phyloP scores from a whole-genome alignment of 2,329 filamentous ascomycete genomes.

The Apiospora pterosperma region DNA sequence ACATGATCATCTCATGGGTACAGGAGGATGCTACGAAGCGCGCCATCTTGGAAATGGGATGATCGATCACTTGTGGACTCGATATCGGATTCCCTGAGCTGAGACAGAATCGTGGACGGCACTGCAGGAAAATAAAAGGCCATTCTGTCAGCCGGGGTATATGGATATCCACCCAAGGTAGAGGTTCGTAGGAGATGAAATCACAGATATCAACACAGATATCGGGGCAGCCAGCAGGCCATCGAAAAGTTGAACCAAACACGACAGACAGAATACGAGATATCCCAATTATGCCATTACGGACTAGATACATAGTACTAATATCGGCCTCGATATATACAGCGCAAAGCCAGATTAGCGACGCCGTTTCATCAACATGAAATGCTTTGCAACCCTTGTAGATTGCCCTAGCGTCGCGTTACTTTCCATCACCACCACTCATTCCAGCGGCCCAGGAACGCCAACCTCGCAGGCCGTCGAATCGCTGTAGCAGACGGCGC shows the following conservation, averaged over 20 bases:
- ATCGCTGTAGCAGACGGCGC: conserved; percentile 37
- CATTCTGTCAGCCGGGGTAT: no score
- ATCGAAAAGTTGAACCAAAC: neutral
- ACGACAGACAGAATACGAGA: neutral
- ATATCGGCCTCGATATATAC: neutral
- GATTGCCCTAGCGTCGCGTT: no score
- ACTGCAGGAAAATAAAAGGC: neutral
- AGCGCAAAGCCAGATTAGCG: neutral
- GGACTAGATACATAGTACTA: neutral
- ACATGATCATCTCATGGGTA: conserved; percentile 67
- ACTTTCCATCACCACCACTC: neutral
- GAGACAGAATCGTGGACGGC: neutral
- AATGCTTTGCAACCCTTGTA: neutral
- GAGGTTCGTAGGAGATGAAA: neutral
- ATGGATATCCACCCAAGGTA: no score
- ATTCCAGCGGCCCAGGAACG: conserved; percentile 30
- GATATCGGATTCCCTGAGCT: neutral
- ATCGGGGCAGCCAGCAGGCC: neutral
- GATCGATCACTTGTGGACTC: neutral
- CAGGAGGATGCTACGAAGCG: conserved; percentile 53
- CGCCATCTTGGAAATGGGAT: conserved; percentile 29
- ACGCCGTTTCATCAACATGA: neutral
- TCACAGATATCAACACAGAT: neutral
- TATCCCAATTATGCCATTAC: neutral
- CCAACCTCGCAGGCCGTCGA: conserved; percentile 32